phyloP scores from a whole-genome alignment of 495 filamentous ascomycete genomes.

The Aspergillus nidulans region DNA sequence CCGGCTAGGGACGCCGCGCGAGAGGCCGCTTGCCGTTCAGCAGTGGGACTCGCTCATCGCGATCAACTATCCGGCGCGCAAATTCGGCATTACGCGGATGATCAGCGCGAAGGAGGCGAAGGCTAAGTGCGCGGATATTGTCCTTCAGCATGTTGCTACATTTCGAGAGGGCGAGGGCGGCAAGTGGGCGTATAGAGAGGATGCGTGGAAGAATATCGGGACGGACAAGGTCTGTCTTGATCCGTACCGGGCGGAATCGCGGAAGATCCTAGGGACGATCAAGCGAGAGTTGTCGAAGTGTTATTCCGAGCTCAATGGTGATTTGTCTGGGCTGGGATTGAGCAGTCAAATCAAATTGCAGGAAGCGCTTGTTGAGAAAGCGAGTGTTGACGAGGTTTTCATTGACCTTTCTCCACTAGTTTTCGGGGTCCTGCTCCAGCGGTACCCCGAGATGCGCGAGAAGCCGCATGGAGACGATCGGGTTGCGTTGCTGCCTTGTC shows the following conservation, averaged over 20 bases:
- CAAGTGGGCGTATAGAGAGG: constrained; percentile 85
- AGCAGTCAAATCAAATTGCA: constrained; percentile 50
- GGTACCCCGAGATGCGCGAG: constrained; percentile 69
- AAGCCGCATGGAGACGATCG: constrained; percentile 67
- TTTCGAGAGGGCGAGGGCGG: constrained; percentile 84
- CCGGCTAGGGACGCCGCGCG: constrained; percentile 66
- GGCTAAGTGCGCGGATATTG: constrained; percentile 78
- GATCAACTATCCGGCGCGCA: constrained; percentile 88
- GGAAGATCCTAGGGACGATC: constrained; percentile 76
- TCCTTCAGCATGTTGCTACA: constrained; percentile 89
- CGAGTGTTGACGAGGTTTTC: constrained; percentile 88
- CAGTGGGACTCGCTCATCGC: constrained; percentile 79
- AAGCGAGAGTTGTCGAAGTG: constrained; percentile 59
- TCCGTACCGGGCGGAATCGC: constrained; percentile 81
- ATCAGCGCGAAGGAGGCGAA: constrained; percentile 75
- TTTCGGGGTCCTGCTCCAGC: constrained; percentile 66
- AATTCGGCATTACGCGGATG: constrained; percentile 71
- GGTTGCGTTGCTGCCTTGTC: constrained; percentile 64
- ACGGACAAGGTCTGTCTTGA: constrained; percentile 93
- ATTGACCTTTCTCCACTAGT: constrained; percentile 83
- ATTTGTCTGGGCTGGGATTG: constrained; percentile 12
- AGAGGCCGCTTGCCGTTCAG: constrained; percentile 86
- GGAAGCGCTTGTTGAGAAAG: constrained; percentile 71
- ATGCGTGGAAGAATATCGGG: constrained; percentile 66
- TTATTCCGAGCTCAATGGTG: constrained; percentile 18